These are phyloP conservation scores for Ogataea corticis DNA, from an alignment of 805 yeast species.

Conservation along the genomic window DNA sequence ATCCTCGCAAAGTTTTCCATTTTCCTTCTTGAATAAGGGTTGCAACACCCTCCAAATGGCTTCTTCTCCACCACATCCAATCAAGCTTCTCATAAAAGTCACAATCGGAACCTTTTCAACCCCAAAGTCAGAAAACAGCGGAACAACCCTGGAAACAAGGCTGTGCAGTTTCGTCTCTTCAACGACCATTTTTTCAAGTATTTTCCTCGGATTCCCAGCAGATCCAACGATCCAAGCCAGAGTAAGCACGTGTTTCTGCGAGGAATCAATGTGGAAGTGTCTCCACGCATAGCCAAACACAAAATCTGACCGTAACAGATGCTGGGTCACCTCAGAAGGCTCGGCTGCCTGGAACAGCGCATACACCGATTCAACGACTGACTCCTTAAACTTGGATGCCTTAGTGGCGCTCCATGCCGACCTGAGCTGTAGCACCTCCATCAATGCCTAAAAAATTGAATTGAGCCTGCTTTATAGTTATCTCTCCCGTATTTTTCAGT, in stretches of 20 bases:
- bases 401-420: slow-evolving; percentile 5
- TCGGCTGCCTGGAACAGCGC: slow-evolving; percentile 9
- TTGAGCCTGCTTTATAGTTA: neutral
- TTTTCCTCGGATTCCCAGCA: neutral
- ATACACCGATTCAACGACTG: slow-evolving; percentile 8
- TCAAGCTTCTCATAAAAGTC: slow-evolving; percentile 25
- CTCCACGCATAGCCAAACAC: slow-evolving; percentile 40
- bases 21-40: neutral
- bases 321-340: neutral
- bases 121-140: slow-evolving; percentile 15
- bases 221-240: slow-evolving; percentile 27
- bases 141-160: slow-evolving; percentile 26
- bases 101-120: slow-evolving; percentile 10
- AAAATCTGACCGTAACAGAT: neutral
- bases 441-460: neutral
- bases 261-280: slow-evolving; percentile 39
- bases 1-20: slow-evolving; percentile 10
- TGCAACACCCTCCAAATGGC: slow-evolving; percentile 19
- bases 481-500: neutral
- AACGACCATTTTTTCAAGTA: slow-evolving; percentile 2
- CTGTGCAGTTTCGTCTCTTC: slow-evolving; percentile 29
- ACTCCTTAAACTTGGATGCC: slow-evolving; percentile 6
- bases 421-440: slow-evolving; percentile 1
- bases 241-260: slow-evolving; percentile 41
- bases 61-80: slow-evolving; percentile 25